A percentile compares a stretch with the other conserved stretches of the same genome.
phyloP scores from a whole-genome alignment of 352 stramenopile genomes.

The Pythium myriotylum region DNA sequence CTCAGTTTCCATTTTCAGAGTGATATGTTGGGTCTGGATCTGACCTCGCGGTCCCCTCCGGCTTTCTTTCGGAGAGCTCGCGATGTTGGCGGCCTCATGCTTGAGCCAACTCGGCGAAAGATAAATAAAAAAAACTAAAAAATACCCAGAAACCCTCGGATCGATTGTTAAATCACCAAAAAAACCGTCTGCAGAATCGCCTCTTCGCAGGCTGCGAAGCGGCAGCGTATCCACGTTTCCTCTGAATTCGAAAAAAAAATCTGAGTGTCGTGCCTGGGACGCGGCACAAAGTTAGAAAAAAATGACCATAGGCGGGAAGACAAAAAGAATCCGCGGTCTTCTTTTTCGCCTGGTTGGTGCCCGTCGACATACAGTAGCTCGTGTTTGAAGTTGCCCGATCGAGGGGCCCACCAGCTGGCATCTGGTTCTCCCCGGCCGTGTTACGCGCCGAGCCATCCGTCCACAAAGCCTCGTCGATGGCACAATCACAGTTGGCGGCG shows the following conservation, averaged over 20 bases:
- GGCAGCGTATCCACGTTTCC: slow-evolving; percentile 3
- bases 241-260: slow-evolving; percentile 3
- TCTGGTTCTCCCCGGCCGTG: slow-evolving; percentile 5
- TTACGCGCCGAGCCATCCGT: slow-evolving; percentile 9
- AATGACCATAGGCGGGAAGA: slow-evolving; percentile 21
- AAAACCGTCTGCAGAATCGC: not conserved
- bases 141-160: too few species aligned
- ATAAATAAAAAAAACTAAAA: too few species aligned
- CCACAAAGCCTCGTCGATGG: slow-evolving; percentile 7
- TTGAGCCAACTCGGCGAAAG: too few species aligned
- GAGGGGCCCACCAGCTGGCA: slow-evolving; percentile 12
- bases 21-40: not conserved
- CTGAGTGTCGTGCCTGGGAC: slow-evolving; percentile 13
- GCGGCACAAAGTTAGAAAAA: slow-evolving; percentile 21
- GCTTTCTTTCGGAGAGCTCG: not conserved
- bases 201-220: slow-evolving; percentile 13
- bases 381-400: slow-evolving; percentile 17
- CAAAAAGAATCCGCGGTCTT: slow-evolving; percentile 10
- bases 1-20: not conserved
- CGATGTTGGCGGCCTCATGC: too few species aligned
- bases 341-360: slow-evolving; percentile 12
- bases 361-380: slow-evolving; percentile 15
- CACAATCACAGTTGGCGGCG: not conserved
- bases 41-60: not conserved
- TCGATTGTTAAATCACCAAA: slow-evolving; percentile 11